Conservation (phyloP, 1,139 yeast genomes). For the Diutina scorzettiae region DNA sequence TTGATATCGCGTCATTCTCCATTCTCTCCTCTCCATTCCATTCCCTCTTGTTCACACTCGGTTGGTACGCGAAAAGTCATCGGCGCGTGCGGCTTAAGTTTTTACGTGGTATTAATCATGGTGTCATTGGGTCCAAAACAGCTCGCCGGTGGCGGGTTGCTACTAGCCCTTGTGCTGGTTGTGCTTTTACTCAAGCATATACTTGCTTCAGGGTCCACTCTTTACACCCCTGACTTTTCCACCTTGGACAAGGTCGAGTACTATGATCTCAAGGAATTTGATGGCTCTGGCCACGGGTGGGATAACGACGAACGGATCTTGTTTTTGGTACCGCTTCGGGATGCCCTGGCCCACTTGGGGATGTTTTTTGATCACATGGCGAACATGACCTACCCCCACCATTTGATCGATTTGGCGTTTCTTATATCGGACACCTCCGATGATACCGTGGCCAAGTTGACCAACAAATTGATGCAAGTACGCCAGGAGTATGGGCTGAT, state of each 20-base stretch:
- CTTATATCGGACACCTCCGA: slow-evolving; percentile 31
- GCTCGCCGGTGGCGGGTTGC: slow-evolving; percentile 3
- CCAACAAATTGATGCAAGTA: not conserved
- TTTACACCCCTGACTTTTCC: slow-evolving; percentile 14
- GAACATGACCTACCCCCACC: slow-evolving; percentile 46
- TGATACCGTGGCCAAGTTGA: slow-evolving; percentile 5
- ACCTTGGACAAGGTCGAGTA: slow-evolving; percentile 19
- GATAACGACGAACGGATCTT: slow-evolving; percentile 51
- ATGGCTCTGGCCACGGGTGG: slow-evolving; percentile 36
- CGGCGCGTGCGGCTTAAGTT: too few relatives aligned
- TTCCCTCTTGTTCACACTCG: too few relatives aligned
- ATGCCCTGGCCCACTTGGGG: slow-evolving; percentile 51
- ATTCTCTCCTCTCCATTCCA: too few relatives aligned
- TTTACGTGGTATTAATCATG: too few relatives aligned
- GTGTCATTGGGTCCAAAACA: slow-evolving; percentile 1
- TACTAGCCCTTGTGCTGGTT: slow-evolving; percentile 1
- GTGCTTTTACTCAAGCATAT: not conserved
- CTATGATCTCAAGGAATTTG: slow-evolving; percentile 35
- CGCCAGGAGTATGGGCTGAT: slow-evolving; percentile 34
- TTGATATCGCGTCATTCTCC: too few relatives aligned
- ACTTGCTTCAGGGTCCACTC: not conserved
- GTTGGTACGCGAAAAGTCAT: too few relatives aligned
- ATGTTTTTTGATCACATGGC: slow-evolving; percentile 49
- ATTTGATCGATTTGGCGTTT: slow-evolving; percentile 45
- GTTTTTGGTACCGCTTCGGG: slow-evolving; percentile 49